Percentiles rank a stretch among this genome's conserved stretches.
Evolutionary conservation across 2,329 filamentous ascomycete species (phyloP).

Genomic region (Botrytis galanthina): DNA sequence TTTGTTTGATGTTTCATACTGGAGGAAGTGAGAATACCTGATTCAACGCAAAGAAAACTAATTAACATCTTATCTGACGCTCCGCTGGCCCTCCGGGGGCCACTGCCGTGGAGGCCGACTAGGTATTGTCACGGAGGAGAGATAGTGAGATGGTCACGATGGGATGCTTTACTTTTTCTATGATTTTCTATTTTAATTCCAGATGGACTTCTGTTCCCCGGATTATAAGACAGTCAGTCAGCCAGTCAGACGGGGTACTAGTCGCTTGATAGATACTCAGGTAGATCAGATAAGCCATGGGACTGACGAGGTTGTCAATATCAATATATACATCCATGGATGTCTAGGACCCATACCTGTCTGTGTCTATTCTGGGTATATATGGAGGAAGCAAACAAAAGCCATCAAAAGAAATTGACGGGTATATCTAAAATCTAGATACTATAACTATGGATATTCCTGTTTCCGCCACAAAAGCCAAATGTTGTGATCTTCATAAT

Average conservation of each 20-base stretch:
- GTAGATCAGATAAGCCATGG: background rate
- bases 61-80: background rate
- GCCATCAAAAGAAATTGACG: no score
- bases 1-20: background rate
- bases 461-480: background rate
- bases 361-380: background rate
- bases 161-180: background rate
- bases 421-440: no score
- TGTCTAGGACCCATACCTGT: background rate
- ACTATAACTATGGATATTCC: background rate
- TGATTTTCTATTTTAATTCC: background rate
- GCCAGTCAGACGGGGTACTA: background rate
- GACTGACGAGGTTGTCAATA: background rate
- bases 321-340: background rate
- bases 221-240: background rate
- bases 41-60: background rate
- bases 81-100: background rate
- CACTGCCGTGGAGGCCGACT: constrained; percentile 4
- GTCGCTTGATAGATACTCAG: background rate
- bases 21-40: background rate
- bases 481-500: background rate
- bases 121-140: background rate
- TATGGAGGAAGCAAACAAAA: background rate
- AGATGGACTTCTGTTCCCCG: background rate
- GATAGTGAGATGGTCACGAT: background rate